Evolutionary conservation across 768 basidiomycete species (phyloP), one percentile per base, ranked within the genome.

Genomic region (Lyophyllum shimeji): DNA sequence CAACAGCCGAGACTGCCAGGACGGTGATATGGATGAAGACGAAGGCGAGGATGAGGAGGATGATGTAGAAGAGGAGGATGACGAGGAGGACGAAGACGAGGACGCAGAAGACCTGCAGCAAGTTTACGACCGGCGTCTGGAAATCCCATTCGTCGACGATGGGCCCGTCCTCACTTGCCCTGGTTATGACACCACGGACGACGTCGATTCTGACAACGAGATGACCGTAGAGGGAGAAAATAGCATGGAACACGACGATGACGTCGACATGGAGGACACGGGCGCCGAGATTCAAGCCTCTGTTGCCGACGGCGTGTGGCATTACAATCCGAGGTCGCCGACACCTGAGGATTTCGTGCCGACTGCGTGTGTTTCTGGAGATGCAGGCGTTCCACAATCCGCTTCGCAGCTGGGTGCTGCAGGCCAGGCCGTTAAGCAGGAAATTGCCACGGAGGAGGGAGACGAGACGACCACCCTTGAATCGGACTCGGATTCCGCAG

Each of bases 171-270:
- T 56, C 31, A 24, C 8, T n/a, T 29, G 29, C 34, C 52, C 52
- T 18, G 57, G 57, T 13, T 58, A 58, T 20, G 57, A 58, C 17
- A 58, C 50, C 43, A 44, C 31, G 1, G 46, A 55, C 27, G 54
- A 55, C 23, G 3, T 23, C 25, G 29, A 29, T 13, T 54, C 53
- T 0, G 53, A 54, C 47, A 23, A 23, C 27, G 54, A 21, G 7
- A 50, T 43, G 42, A 27, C 3, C 6, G 48, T 50, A 21, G 54
- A 23, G 7, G 11, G 7, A 2, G 54, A 17, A 6, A 25, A 12
- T 5, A 17, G 13, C n/a, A 21, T 11, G 8, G 1, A 18, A n/a
- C 3, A 31, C 15, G 11, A 29, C 9, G 11, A 1, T 17, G 55
- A 56, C 23, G n/a, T 46, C 7, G 49, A 50, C 17, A 56, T 56